Percentiles rank a stretch among this genome's conserved stretches.
phyloP scores from a whole-genome alignment of 257 asterid genomes.

The Salvia hispanica region DNA sequence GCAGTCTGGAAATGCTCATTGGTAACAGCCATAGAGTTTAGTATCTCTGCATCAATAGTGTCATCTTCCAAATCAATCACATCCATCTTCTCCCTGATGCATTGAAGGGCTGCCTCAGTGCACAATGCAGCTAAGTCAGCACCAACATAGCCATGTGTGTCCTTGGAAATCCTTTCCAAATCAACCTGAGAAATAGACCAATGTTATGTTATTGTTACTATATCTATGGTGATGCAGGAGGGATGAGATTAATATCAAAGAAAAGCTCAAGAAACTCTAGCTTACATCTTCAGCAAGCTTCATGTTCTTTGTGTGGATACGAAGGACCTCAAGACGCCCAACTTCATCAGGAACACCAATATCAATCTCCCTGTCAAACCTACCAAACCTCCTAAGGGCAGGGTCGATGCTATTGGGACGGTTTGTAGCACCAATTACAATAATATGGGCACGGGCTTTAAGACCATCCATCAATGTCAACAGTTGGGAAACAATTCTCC shows the following conservation, averaged over 20 bases:
- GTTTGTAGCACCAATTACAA: conserved; percentile 93
- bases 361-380: conserved; percentile 91
- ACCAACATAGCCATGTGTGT: conserved; percentile 92
- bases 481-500: conserved; percentile 94
- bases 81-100: conserved; percentile 98
- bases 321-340: conserved; percentile 93
- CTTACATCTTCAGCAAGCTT: conserved; percentile 84
- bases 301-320: conserved; percentile 95
- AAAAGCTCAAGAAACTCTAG: neutral
- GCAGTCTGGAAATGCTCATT: conserved; percentile 91
- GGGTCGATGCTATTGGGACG: conserved; percentile 95
- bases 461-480: conserved; percentile 94
- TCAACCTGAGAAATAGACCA: conserved; percentile 61
- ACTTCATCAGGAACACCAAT: conserved; percentile 95
- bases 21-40: conserved; percentile 90
- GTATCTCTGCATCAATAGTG: conserved; percentile 82
- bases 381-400: conserved; percentile 88
- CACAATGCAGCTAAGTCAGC: conserved; percentile 95
- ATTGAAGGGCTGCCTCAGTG: conserved; percentile 93
- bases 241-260: neutral
- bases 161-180: conserved; percentile 76
- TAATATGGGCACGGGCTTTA: conserved; percentile 87
- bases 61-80: conserved; percentile 92
- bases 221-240: neutral
- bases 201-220: conserved; percentile 2